phyloP scores from a whole-genome alignment of 495 filamentous ascomycete genomes.

The Niebla homalea region DNA sequence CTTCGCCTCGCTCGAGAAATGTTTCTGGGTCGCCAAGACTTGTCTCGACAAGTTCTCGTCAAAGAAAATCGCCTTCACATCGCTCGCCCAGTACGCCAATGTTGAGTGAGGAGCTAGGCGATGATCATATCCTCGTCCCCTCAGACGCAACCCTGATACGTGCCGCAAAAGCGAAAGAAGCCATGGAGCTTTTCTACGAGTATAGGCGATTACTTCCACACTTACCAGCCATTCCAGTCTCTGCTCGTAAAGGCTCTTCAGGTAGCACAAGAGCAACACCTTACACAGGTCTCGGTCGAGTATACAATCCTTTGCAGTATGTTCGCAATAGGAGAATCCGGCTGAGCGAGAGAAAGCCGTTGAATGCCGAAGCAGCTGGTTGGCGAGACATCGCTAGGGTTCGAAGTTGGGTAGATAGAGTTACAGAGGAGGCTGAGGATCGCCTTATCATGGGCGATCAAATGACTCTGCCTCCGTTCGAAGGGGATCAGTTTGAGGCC shows the following conservation, averaged over 20 bases:
- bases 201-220: constrained; percentile 64
- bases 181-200: constrained; percentile 68
- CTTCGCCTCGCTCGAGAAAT: constrained; percentile 33
- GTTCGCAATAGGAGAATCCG: constrained; percentile 74
- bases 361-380: constrained; percentile 58
- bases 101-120: background rate
- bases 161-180: constrained; percentile 62
- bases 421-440: constrained; percentile 37
- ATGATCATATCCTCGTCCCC: constrained; percentile 42
- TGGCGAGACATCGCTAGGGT: constrained; percentile 62
- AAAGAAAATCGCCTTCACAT: background rate
- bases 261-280: background rate
- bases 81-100: too few relatives aligned
- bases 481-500: constrained; percentile 8
- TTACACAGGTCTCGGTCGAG: constrained; percentile 31
- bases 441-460: constrained; percentile 11
- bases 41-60: background rate
- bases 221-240: constrained; percentile 47
- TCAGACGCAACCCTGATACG: constrained; percentile 66
- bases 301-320: constrained; percentile 78
- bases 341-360: constrained; percentile 52
- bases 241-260: background rate
- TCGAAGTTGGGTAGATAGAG: constrained; percentile 57
- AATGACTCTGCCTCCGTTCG: constrained; percentile 10
- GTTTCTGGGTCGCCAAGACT: constrained; percentile 1